Evolutionary conservation across 495 filamentous ascomycete genomes (phyloP), one percentile per base, ranked within the genome.

Genomic region (Hypoxylon intermedium): DNA sequence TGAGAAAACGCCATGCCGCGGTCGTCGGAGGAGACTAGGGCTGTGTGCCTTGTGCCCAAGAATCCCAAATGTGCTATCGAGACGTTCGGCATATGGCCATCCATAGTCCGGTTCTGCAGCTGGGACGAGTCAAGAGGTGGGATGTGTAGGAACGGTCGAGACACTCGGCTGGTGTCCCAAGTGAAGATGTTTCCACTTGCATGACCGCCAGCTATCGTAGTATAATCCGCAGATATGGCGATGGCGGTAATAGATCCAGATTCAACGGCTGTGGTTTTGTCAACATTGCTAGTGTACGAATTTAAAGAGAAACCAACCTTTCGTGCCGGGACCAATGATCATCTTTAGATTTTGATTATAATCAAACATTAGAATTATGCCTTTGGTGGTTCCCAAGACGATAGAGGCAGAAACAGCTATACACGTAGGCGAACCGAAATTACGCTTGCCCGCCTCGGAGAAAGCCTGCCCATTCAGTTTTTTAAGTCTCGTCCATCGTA

Each of bases 1-100:
- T 98, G 95, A 5, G 95, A 96, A 71, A 99, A 99, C 6, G 93
- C 93, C 94, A 99, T 98, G 38, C 94, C 94, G 33, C 84, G 83
- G 66, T 93, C 91, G 71, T 99, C 92, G 0, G 93, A 93, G n/a
- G 94, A 99, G 20, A 96, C 91, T n/a, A 99, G 77, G 33, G 94
- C 94, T 31, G 94, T 98, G 67, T 96, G 95, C 47, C 94, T 80
- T 11, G 89, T 96, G 18, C 95, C 94, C n/a, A 99, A 79, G 63
- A 99, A 99, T 1, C 93, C 94, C 24, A 98, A 71, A 77, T 98
- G 94, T 26, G 93, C 84, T 40, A 99, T 83, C 5, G 88, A 80
- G 9, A 85, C 82, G 53, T 87, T 88, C 6, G 87, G 79, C 33
- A 93, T 73, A 72, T 99, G 94, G 18, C 94, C 93, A 82, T 98